These are phyloP conservation scores for Erythrophleum ivorense DNA, from an alignment of 331 rosid genomes.

Conservation along the genomic window DNA sequence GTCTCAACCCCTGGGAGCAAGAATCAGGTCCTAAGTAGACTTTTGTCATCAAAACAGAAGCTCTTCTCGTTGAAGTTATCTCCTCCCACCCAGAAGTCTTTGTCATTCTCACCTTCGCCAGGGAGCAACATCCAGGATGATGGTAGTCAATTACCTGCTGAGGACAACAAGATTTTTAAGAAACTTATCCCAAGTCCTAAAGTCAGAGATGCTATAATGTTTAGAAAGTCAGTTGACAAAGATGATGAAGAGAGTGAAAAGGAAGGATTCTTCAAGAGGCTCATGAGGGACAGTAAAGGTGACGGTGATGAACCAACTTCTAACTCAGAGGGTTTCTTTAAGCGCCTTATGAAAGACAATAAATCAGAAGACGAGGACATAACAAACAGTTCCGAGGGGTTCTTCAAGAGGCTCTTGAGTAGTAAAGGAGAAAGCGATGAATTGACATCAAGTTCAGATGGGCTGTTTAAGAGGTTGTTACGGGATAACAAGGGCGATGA, in stretches of 20 bases:
- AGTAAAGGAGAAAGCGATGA: too few species aligned
- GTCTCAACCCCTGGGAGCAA: constrained; percentile 65
- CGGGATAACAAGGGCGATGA: too few species aligned
- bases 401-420: too few species aligned
- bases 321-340: constrained; percentile 81
- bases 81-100: constrained; percentile 68
- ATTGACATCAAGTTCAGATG: too few species aligned
- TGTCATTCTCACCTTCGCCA: constrained; percentile 64
- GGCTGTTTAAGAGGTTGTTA: too few species aligned
- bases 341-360: too few species aligned
- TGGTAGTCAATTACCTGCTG: constrained; percentile 57
- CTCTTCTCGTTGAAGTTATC: constrained; percentile 80
- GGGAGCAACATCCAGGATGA: constrained; percentile 64
- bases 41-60: too few species aligned
- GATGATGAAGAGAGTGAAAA: constrained; percentile 76
- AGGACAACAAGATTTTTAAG: constrained; percentile 78
- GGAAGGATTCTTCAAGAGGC: constrained; percentile 93
- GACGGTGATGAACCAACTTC: constrained; percentile 77
- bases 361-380: too few species aligned
- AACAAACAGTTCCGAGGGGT: too few species aligned
- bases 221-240: constrained; percentile 83
- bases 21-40: constrained; percentile 75
- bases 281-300: constrained; percentile 78
- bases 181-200: constrained; percentile 82
- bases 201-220: constrained; percentile 84